Base-by-base conservation (phyloP, 805 yeast species). In the Priceomyces carsonii region DNA sequence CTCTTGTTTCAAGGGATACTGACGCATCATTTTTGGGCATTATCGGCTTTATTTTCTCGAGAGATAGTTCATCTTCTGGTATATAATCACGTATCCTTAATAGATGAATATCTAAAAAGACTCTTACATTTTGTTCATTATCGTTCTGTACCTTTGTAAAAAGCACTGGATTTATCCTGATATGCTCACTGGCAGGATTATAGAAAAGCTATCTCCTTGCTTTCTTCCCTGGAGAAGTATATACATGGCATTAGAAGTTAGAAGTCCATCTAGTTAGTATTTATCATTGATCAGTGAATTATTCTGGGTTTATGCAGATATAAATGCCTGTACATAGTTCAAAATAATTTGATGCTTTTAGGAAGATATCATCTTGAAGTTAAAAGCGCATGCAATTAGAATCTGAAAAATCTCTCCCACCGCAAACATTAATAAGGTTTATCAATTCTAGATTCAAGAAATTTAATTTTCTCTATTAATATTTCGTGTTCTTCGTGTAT, bases 211-310 rank as follows among this genome's bases (percentile, higher is more conserved):
- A 27, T 14, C 14, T 27, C 18, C 17, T 27, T 17, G 10, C n/a
- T 32, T 10, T 26, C 36, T 26, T 26, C 27, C 15, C 32, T 27
- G 6, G 36, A 33, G 15, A 33, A 33, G 29, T 33, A 33, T 32
- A 33, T 33, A 15, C 14, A 15, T 23, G 26, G 26, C 26, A 23
- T 23, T 23, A 6, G n/a, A 23, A 23, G 14, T 23, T 12, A 23
- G 26, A 23, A 23, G 26, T 15, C 5, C 14, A 23, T 23, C 26
- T 23, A 23, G 26, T 23, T 23, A 23, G n/a, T n/a, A n/a, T n/a
- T n/a, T n/a, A n/a, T n/a, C n/a, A n/a, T n/a, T n/a, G n/a, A n/a
- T n/a, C n/a, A n/a, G n/a, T n/a, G n/a, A n/a, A n/a, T n/a, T n/a
- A n/a, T n/a, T n/a, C n/a, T n/a, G n/a, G n/a, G n/a, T n/a, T n/a